Conservation (phyloP, 305 asterid species). For the Fraxinus xanthoxyloides region DNA sequence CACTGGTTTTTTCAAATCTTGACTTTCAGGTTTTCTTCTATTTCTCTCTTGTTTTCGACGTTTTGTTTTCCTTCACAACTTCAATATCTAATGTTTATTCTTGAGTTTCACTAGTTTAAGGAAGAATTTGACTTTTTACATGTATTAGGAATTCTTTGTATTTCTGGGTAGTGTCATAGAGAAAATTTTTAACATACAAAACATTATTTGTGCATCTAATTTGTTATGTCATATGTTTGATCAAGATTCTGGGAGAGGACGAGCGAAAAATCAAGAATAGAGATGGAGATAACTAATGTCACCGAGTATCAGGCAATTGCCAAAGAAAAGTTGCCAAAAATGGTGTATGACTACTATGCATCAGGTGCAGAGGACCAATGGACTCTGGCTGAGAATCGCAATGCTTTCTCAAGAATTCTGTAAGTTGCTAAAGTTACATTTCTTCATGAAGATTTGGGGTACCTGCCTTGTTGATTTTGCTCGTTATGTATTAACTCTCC, state of each 20-base stretch:
- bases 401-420: constrained; percentile 55
- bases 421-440: constrained; percentile 19
- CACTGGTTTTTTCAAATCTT: too few species aligned
- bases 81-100: neutral
- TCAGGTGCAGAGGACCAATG: constrained; percentile 63
- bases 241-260: constrained; percentile 21
- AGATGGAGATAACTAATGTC: constrained; percentile 52
- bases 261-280: neutral
- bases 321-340: constrained; percentile 49
- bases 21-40: too few species aligned
- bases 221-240: neutral
- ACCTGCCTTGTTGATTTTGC: neutral
- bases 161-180: neutral
- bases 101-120: neutral
- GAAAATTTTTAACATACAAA: neutral
- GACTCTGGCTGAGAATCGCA: constrained; percentile 45
- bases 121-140: too few species aligned
- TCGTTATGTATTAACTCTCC: neutral
- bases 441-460: neutral
- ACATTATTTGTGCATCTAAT: neutral
- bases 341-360: constrained; percentile 52
- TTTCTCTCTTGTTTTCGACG: neutral
- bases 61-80: neutral
- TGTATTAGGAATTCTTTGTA: too few species aligned
- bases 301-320: constrained; percentile 48